Evolutionary conservation across 345 rosid species (phyloP).

Genomic region (Ricinus communis): DNA sequence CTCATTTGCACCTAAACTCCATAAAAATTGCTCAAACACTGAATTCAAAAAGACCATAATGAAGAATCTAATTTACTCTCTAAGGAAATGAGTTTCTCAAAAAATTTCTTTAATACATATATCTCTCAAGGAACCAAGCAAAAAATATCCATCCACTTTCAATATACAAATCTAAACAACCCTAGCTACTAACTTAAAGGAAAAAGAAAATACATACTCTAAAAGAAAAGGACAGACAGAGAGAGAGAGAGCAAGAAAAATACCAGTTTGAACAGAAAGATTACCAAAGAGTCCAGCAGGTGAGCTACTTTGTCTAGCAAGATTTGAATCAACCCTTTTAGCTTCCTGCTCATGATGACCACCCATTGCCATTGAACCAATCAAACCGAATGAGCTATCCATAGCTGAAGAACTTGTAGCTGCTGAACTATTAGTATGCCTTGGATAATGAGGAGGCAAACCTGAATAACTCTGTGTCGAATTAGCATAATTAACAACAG

Average conservation of each 20-base stretch:
- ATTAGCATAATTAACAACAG: constrained; percentile 31
- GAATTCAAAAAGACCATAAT: too few relatives aligned
- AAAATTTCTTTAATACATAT: too few relatives aligned
- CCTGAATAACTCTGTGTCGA: constrained; percentile 49
- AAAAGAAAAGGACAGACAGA: too few relatives aligned
- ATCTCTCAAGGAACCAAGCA: too few relatives aligned
- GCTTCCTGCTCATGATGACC: constrained; percentile 37
- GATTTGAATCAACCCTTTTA: constrained; percentile 45
- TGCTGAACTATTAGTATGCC: constrained; percentile 38
- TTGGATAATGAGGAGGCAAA: constrained; percentile 84
- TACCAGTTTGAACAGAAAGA: constrained; percentile 72
- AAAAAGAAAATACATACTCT: too few relatives aligned
- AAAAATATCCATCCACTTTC: too few relatives aligned
- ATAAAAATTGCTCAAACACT: too few relatives aligned
- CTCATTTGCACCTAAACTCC: too few relatives aligned
- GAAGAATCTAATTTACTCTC: too few relatives aligned
- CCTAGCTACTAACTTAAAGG: too few relatives aligned
- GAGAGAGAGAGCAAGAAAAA: constrained; percentile 24
- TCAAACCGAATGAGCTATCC: constrained; percentile 51
- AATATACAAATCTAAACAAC: too few relatives aligned
- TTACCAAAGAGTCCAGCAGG: constrained; percentile 72
- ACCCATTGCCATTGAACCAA: constrained; percentile 33
- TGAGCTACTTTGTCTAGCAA: constrained; percentile 74
- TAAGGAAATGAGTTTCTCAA: too few relatives aligned
- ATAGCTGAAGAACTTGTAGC: constrained; percentile 43